A percentile compares a stretch with the other conserved stretches of the same genome.
Evolutionary conservation across 176 grass and related monocot species (phyloP).

Genomic region (Pharus latifolius): DNA sequence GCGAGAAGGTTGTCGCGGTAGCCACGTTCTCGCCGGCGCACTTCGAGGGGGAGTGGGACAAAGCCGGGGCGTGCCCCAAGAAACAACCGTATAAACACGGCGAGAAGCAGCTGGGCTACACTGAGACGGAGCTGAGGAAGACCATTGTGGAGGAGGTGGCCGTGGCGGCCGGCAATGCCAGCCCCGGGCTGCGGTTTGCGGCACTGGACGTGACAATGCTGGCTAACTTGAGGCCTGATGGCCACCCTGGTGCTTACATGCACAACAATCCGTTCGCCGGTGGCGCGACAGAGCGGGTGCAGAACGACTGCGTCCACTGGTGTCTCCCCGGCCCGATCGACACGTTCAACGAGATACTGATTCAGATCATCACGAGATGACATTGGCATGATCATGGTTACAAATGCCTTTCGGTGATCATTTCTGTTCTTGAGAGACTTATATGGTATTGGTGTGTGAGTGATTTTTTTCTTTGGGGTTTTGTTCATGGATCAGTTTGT

Average conservation of each 20-base stretch:
- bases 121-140: slow-evolving; percentile 43
- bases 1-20: slow-evolving; percentile 29
- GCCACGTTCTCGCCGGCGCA: slow-evolving; percentile 84
- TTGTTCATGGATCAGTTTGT: not conserved
- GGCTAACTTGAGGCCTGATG: slow-evolving; percentile 59
- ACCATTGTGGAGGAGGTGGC: slow-evolving; percentile 46
- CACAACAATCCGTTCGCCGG: slow-evolving; percentile 41
- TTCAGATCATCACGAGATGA: slow-evolving; percentile 28
- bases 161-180: not conserved
- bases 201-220: slow-evolving; percentile 61
- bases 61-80: slow-evolving; percentile 62
- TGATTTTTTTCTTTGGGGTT: too few relatives aligned
- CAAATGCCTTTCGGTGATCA: too few relatives aligned
- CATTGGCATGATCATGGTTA: too few relatives aligned
- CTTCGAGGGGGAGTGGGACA: slow-evolving; percentile 90
- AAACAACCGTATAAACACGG: slow-evolving; percentile 37
- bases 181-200: slow-evolving; percentile 26
- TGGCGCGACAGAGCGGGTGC: slow-evolving; percentile 27
- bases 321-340: slow-evolving; percentile 72
- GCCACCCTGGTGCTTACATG: slow-evolving; percentile 83
- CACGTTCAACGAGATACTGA: slow-evolving; percentile 67
- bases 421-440: not conserved
- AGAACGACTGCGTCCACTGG: slow-evolving; percentile 96
- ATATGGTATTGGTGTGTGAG: not conserved
- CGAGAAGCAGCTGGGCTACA: slow-evolving; percentile 60